phyloP scores from a whole-genome alignment of 345 rosid species.

The Heritiera fomes region DNA sequence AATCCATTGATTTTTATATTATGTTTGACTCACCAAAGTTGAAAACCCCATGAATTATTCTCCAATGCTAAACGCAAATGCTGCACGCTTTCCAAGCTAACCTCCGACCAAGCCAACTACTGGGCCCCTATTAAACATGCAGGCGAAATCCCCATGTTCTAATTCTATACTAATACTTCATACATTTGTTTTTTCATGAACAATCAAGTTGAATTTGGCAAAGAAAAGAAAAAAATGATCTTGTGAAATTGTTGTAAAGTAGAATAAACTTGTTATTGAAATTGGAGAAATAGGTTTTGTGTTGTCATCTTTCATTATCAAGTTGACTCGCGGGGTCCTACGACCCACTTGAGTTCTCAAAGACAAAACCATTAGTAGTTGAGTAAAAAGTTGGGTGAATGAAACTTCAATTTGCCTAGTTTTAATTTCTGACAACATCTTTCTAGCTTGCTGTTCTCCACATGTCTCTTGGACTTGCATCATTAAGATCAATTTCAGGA shows the following conservation, averaged over 20 bases:
- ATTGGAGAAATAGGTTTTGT: too few species aligned
- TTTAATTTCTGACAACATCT: neutral
- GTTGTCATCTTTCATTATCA: too few species aligned
- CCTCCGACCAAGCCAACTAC: conserved; percentile 35
- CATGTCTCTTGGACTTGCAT: too few species aligned
- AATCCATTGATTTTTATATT: neutral
- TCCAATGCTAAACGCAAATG: neutral
- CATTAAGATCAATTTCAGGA: neutral
- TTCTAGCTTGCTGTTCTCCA: too few species aligned
- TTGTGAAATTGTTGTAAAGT: neutral
- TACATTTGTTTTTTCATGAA: neutral
- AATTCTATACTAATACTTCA: too few species aligned
- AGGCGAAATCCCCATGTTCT: neutral
- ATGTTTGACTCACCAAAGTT: conserved; percentile 11
- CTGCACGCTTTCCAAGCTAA: conserved; percentile 21
- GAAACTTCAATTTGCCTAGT: neutral
- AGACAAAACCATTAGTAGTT: too few species aligned
- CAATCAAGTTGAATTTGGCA: conserved; percentile 1
- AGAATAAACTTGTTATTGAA: too few species aligned
- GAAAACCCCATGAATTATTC: conserved; percentile 7
- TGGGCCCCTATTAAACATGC: conserved; percentile 19
- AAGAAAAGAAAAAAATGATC: neutral
- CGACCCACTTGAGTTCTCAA: too few species aligned
- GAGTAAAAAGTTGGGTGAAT: too few species aligned
- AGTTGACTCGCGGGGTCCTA: too few species aligned